Base-by-base conservation (phyloP, 805 yeast species). In the Candida tallmaniae region DNA sequence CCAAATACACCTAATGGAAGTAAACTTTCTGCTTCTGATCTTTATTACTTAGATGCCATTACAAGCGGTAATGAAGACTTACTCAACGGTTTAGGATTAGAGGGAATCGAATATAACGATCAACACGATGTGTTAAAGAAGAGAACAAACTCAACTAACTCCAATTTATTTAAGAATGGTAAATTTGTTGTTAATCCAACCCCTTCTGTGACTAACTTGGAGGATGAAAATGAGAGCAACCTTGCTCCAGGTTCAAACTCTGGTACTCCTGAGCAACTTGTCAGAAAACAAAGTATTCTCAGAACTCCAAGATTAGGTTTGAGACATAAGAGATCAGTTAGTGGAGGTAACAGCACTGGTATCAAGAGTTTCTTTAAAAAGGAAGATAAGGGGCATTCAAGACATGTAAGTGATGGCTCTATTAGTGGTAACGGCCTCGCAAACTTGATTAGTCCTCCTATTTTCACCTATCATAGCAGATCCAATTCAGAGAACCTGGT, bases 381-480 rank as follows among this genome's bases (percentile, higher is more conserved):
- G 24, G 51, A 44, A 23, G 46, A 47, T 29, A 52, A 37, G 12
- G 62, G 63, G 3, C 72, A 66, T 41, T 41, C 67, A 2, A 54
- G 73, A 6, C 57, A 61, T 34, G 62, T 56, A 18, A 62, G 67
- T 36, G 73, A 66, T 15, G 62, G 70, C 4, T 58, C 68, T 7
- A 46, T 42, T 27, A 48, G 36, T 13, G 54, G 56, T 10, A 60
- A 63, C 8, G 11, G 23, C 8, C 13, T 25, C n/a, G 18, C 26
- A 6, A 16, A 20, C 11, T 66, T 54, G 38, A 57, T 62, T 2
- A 66, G 78, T 0, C 74, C 78, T 1, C 73, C 74, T 12, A 45
- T 72, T 22, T 73, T 75, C 3, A 37, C 40, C 12, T 42, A 56
- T n/a, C 77, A 73, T 44, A 35, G 46, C 5, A 56, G 77, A 39